Evolutionary conservation across 1,284 basidiomycete species (phyloP).

Genomic region (Exsudoporus floridanus): DNA sequence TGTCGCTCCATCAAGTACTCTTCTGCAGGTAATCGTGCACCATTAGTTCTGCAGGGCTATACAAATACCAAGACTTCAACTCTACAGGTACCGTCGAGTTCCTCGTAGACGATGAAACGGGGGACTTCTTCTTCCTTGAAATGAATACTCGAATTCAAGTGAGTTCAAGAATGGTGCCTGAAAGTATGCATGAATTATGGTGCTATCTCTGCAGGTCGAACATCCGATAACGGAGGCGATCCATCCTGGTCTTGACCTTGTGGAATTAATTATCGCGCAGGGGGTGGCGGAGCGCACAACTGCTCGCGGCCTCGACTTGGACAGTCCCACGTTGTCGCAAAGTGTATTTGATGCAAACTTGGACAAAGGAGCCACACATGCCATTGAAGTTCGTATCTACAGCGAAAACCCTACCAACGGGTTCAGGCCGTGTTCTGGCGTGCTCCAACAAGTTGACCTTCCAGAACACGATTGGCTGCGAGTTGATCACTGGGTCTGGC

Average conservation of each 20-base stretch:
- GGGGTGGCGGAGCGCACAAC: slow-evolving; percentile 40
- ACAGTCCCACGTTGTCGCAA: slow-evolving; percentile 21
- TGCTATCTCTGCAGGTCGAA: slow-evolving; percentile 49
- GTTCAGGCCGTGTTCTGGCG: slow-evolving; percentile 62
- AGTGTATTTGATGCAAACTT: slow-evolving; percentile 24
- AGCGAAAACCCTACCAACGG: slow-evolving; percentile 61
- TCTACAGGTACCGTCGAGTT: slow-evolving; percentile 70
- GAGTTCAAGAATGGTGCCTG: slow-evolving; percentile 5
- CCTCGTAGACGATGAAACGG: slow-evolving; percentile 56
- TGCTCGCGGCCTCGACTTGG: slow-evolving; percentile 18
- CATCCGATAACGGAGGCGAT: slow-evolving; percentile 66
- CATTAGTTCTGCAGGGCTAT: not conserved
- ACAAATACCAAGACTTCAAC: not conserved
- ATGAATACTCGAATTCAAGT: slow-evolving; percentile 74
- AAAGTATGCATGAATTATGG: not conserved
- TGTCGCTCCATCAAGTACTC: slow-evolving; percentile 53
- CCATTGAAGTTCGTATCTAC: slow-evolving; percentile 68
- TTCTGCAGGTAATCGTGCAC: slow-evolving; percentile 48
- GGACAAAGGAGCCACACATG: slow-evolving; percentile 32
- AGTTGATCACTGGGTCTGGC: slow-evolving; percentile 53
- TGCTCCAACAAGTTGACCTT: slow-evolving; percentile 57
- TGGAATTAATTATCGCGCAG: slow-evolving; percentile 65
- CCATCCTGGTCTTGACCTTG: slow-evolving; percentile 59
- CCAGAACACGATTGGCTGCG: slow-evolving; percentile 47
- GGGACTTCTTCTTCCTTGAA: slow-evolving; percentile 69